Base-by-base conservation (phyloP, 2,329 filamentous ascomycete genomes). In the Arthrobotrys pseudoclavata region DNA sequence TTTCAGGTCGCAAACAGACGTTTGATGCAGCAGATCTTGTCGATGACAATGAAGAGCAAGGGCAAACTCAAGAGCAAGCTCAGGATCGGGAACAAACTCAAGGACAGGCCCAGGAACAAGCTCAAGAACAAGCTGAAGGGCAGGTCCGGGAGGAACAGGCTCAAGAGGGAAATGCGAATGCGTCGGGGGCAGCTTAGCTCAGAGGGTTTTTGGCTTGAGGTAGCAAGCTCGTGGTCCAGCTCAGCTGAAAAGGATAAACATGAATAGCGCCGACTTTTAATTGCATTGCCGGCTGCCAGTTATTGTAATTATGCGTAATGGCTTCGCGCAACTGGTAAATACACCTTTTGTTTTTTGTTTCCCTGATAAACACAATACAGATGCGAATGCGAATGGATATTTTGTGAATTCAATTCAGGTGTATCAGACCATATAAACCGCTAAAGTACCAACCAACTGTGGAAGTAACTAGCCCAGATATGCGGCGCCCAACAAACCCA, bases 1-100 rank as follows among this genome's bases (percentile, higher is more conserved):
- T 99, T 34, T 92, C 91, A 62, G 95, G 94, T 1, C 87, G 93
- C 20, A 69, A 34, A 22, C 61, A 67, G 12, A 37, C 50, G 1
- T 75, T 75, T 55, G 52, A 66, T 52, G 50, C 18, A n/a, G 42
- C 55, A 4, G 57, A 63, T 31, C 29, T 71, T 48, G 31, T 31
- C 82, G 66, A 85, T 84, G 60, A 85, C 84, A 67, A 90, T 87
- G 80, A 88, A 86, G 82, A 92, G 90, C 83, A 95, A 90, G 18
- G 6, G 5, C 52, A 34, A 34, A 3, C 29, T 1, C 52, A 37
- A 34, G n/a, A 15, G 15, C 52, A 31, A 53, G 18, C 2, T 3
- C 50, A 57, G 4, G 52, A 3, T 5, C 52, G 1, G 15, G 52
- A 20, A 20, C 7, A 37, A 22, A 3, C n/a, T 57, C 52, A 20